Percentiles rank a stretch among this genome's conserved stretches.
Conservation (phyloP, 2,329 filamentous ascomycete species). For the Hypoxylon sp. region DNA sequence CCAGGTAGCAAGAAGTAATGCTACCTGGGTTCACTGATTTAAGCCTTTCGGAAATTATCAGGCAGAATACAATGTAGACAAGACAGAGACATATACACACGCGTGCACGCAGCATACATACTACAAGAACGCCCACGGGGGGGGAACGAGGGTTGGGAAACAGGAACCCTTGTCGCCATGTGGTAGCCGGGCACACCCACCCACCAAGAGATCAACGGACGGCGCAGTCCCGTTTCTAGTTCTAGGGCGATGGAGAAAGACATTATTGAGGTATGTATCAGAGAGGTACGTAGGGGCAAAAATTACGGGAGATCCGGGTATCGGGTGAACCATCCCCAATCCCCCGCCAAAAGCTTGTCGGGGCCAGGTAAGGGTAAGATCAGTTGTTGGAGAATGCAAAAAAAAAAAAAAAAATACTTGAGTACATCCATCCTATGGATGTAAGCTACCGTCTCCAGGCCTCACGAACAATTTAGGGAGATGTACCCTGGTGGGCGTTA, state of each 20-base stretch:
- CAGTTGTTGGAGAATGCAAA: constrained; percentile 24
- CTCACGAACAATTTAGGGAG: no score
- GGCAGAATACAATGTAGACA: constrained; percentile 32
- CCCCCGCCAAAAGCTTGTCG: constrained; percentile 31
- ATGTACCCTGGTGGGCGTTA: constrained; percentile 8
- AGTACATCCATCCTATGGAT: no score
- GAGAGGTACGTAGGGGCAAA: no score
- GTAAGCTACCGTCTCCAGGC: no score
- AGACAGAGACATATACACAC: not conserved
- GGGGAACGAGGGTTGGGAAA: constrained; percentile 13
- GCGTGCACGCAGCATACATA: constrained; percentile 7
- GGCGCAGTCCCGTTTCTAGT: constrained; percentile 36
- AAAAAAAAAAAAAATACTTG: not conserved
- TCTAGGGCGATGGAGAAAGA: constrained; percentile 28
- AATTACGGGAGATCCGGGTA: constrained; percentile 37
- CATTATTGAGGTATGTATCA: no score
- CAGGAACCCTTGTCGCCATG: constrained; percentile 43
- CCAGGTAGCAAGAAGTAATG: constrained; percentile 21
- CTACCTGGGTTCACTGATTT: constrained; percentile 26
- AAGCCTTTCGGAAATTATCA: constrained; percentile 40
- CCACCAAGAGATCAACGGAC: constrained; percentile 34
- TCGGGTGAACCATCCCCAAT: constrained; percentile 27
- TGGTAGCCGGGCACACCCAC: constrained; percentile 37
- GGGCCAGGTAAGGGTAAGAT: constrained; percentile 17
- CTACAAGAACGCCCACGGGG: no score